phyloP scores from a whole-genome alignment of 352 stramenopile species.

The Pilasporangium apinafurcum region DNA sequence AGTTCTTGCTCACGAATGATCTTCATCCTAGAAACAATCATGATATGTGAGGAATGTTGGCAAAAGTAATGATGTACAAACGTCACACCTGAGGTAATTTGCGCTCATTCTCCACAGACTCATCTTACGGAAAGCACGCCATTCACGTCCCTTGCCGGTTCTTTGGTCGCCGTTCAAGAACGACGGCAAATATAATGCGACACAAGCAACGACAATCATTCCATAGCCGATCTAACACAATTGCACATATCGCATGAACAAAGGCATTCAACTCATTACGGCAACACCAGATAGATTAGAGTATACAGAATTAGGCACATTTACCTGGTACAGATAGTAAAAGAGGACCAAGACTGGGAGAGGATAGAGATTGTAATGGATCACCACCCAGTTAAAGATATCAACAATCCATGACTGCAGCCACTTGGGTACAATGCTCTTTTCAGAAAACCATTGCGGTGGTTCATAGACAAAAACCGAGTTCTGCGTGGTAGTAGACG shows the following conservation, averaged over 20 bases:
- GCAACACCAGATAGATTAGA: too few relatives aligned
- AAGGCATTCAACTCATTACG: not conserved
- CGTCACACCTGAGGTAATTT: slow-evolving; percentile 18
- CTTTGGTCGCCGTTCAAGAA: slow-evolving; percentile 37
- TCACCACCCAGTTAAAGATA: slow-evolving; percentile 25
- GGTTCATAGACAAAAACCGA: slow-evolving; percentile 19
- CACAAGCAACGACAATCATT: slow-evolving; percentile 19
- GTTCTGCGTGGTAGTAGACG: not conserved
- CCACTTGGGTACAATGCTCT: slow-evolving; percentile 19
- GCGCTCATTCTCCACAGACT: slow-evolving; percentile 27
- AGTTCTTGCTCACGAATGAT: slow-evolving; percentile 32
- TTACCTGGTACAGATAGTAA: slow-evolving; percentile 28
- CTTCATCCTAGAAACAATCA: slow-evolving; percentile 12
- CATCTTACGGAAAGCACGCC: slow-evolving; percentile 22
- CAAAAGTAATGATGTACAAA: too few relatives aligned
- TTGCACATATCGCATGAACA: not conserved
- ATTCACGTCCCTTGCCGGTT: slow-evolving; percentile 23
- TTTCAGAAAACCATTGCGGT: slow-evolving; percentile 17
- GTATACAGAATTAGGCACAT: not conserved
- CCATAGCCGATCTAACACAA: slow-evolving; percentile 15
- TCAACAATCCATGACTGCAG: slow-evolving; percentile 18
- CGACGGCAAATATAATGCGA: slow-evolving; percentile 37
- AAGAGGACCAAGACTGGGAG: slow-evolving; percentile 21
- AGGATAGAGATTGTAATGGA: slow-evolving; percentile 45
- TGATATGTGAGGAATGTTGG: not conserved